Base-by-base conservation (phyloP, 2,329 filamentous ascomycete genomes). In the Neofusicoccum sp. region DNA sequence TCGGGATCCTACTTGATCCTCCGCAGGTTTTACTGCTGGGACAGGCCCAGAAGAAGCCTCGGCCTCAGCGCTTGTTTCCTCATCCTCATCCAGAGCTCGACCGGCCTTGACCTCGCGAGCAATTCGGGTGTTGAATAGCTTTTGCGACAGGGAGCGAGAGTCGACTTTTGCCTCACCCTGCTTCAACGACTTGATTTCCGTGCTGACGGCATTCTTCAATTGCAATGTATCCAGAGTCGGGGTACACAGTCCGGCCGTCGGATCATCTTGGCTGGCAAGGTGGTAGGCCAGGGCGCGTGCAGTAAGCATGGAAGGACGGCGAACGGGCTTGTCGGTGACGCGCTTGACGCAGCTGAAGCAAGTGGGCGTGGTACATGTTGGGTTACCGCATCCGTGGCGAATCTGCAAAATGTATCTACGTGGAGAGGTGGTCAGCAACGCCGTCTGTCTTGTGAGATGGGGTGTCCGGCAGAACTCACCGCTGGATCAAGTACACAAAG, bases 241-340 rank as follows among this genome's bases (percentile, higher is more conserved):
- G 39, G 80, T 80, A 69, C 92, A 96, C 0, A 96, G 79, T 2
- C 85, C 86, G 64, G 79, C 82, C 66, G 91, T 87, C 0, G 92
- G 87, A 67, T 95, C 87, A 69, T 93, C 90, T 71, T 92, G 88
- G 70, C 89, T 91, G 8, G 92, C 91, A 56, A 96, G 83, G 70
- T 91, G 91, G 62, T 91, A 85, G 11, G 93, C 93, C 36, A 97
- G 78, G 1, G 90, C 91, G 70, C 92, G 86, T 7, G 93, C 92
- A 70, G 92, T 96, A 49, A 92, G 87, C 28, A 89, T 84, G 63
- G 89, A 96, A 70, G 93, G 95, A 70, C 89, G 85, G 65, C 92
- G 88, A 68, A 92, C 85, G 2, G 92, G 92, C 0, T 84, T 84
- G 66, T 86, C 86, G 37, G 86, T 84, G 44, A 88, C 79, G 67